These are phyloP conservation scores for Gillenia trifoliata DNA, from an alignment of 306 rosid genomes.

Conservation along the genomic window DNA sequence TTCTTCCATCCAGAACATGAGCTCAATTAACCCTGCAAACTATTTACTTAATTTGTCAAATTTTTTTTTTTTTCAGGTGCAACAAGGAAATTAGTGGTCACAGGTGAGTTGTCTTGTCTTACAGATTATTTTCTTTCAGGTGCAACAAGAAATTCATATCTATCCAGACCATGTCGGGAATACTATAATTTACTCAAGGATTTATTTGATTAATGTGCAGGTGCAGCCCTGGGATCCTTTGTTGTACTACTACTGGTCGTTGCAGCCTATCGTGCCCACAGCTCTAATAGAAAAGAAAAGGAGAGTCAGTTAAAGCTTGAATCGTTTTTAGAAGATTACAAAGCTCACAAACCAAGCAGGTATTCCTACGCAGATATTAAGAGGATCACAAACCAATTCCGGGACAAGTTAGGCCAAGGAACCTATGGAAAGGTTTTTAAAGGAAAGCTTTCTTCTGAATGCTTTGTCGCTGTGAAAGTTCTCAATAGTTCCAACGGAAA, in stretches of 20 bases:
- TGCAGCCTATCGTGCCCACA: conserved; percentile 9
- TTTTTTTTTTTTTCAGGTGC: too few species aligned
- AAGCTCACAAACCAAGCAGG: conserved; percentile 34
- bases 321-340: conserved; percentile 38
- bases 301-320: conserved; percentile 13
- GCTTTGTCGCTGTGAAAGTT: conserved; percentile 8
- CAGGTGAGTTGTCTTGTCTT: too few species aligned
- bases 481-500: background rate
- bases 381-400: conserved; percentile 32
- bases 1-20: too few species aligned
- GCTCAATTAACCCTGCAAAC: too few species aligned
- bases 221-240: conserved; percentile 21
- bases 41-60: too few species aligned
- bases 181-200: background rate
- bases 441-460: conserved; percentile 24
- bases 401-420: conserved; percentile 36
- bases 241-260: background rate
- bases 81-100: too few species aligned
- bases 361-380: conserved; percentile 35
- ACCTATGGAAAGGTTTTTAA: conserved; percentile 37
- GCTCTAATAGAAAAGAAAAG: background rate
- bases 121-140: too few species aligned
- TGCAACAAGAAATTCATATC: too few species aligned
- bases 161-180: too few species aligned
- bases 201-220: background rate